These are phyloP conservation scores for Boletus sp. DNA, from an alignment of 768 basidiomycete genomes.

Conservation along the genomic window DNA sequence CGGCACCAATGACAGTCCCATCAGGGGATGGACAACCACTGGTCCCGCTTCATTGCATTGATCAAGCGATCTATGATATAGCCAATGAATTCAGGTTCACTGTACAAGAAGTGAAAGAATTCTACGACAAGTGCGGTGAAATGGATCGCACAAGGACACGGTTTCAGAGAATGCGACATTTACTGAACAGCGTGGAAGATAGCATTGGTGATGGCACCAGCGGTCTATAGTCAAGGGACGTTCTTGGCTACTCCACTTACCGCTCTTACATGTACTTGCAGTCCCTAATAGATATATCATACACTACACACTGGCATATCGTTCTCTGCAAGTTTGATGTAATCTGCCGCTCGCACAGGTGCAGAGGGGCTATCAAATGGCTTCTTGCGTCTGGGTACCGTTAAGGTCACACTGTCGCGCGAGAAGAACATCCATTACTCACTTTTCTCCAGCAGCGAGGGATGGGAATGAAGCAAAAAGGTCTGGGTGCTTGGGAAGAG, in stretches of 20 bases:
- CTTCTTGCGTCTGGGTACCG: constrained; percentile 59
- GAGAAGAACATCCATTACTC: constrained; percentile 19
- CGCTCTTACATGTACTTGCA: neutral
- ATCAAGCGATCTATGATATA: constrained; percentile 62
- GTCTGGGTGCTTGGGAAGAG: constrained; percentile 93
- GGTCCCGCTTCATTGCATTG: constrained; percentile 54
- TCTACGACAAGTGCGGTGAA: constrained; percentile 71
- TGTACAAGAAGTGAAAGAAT: constrained; percentile 72
- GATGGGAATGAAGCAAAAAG: constrained; percentile 95
- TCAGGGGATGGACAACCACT: constrained; percentile 6
- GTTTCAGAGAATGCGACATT: constrained; percentile 65
- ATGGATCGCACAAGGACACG: constrained; percentile 60
- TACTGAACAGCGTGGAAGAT: constrained; percentile 31
- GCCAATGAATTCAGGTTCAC: constrained; percentile 70
- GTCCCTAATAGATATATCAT: neutral
- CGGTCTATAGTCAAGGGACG: constrained; percentile 2
- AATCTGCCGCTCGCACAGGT: constrained; percentile 66
- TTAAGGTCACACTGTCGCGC: constrained; percentile 4
- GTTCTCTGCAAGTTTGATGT: constrained; percentile 63
- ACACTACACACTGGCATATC: constrained; percentile 36
- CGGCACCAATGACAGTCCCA: constrained; percentile 1
- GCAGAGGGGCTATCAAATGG: constrained; percentile 79
- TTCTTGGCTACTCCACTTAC: neutral
- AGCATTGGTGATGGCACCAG: constrained; percentile 7
- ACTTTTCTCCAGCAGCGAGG: constrained; percentile 95